Conservation (phyloP, 768 basidiomycete species). For the Amanita molliuscula region DNA sequence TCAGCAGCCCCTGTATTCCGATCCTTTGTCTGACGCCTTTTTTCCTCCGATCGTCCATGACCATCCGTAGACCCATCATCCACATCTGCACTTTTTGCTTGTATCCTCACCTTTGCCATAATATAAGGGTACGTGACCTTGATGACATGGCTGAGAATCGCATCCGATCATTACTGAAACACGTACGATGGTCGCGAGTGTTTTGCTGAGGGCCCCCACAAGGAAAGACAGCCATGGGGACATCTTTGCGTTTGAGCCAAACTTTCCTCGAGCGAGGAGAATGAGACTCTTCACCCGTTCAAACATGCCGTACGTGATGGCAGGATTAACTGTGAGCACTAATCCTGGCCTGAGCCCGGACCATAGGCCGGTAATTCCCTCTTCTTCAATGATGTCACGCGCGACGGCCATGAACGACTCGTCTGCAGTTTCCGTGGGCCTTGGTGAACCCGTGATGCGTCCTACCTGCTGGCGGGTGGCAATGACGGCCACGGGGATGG, state of each 20-base stretch:
- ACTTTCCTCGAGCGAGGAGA: slow-evolving; percentile 40
- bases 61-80: slow-evolving; percentile 37
- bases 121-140: slow-evolving; percentile 94
- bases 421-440: slow-evolving; percentile 23
- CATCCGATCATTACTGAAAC: not conserved
- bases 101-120: slow-evolving; percentile 94
- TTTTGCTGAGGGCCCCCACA: slow-evolving; percentile 91
- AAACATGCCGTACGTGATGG: slow-evolving; percentile 93
- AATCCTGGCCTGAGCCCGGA: slow-evolving; percentile 85
- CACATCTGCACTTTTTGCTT: slow-evolving; percentile 61
- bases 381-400: slow-evolving; percentile 79
- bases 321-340: slow-evolving; percentile 95
- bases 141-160: slow-evolving; percentile 1
- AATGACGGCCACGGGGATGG: slow-evolving; percentile 95
- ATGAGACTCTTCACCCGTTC: slow-evolving; percentile 80
- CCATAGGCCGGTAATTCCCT: slow-evolving; percentile 86
- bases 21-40: slow-evolving; percentile 32
- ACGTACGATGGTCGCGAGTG: slow-evolving; percentile 87
- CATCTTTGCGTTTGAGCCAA: slow-evolving; percentile 45
- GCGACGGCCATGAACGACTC: slow-evolving; percentile 77
- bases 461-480: slow-evolving; percentile 96
- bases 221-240: slow-evolving; percentile 71
- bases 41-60: slow-evolving; percentile 23
- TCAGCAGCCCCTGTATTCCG: slow-evolving; percentile 68
- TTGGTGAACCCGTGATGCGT: slow-evolving; percentile 11